Percentiles rank a stretch among this genome's conserved stretches.
phyloP scores from a whole-genome alignment of 495 filamentous ascomycete genomes.

The Filosporella fistucella region DNA sequence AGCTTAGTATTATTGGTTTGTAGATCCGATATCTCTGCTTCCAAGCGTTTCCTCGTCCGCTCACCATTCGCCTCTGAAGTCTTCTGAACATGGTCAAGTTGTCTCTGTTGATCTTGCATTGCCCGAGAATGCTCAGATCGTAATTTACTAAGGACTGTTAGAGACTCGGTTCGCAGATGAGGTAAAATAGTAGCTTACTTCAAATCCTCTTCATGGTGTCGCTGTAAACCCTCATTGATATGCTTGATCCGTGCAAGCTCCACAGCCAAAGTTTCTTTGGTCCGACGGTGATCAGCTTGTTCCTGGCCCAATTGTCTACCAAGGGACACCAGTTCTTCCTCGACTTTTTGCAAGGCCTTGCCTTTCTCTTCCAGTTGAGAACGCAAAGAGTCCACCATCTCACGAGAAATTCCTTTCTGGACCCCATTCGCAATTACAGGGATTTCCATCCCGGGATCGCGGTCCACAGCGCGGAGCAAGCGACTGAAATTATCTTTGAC shows the following conservation, averaged over 20 bases:
- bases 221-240: conserved; percentile 67
- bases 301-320: conserved; percentile 71
- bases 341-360: conserved; percentile 61
- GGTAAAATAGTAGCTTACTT: conserved; percentile 9
- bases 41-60: conserved; percentile 29
- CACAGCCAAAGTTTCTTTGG: conserved; percentile 59
- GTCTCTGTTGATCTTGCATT: conserved; percentile 16
- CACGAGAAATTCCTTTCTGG: conserved; percentile 77
- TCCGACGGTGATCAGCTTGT: conserved; percentile 67
- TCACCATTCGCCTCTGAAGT: conserved; percentile 35
- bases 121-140: conserved; percentile 34
- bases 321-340: conserved; percentile 60
- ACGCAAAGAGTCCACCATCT: conserved; percentile 78
- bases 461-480: conserved; percentile 80
- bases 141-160: conserved; percentile 28
- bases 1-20: conserved; percentile 11
- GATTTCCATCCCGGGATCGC: conserved; percentile 83
- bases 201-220: conserved; percentile 52
- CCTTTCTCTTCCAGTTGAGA: conserved; percentile 71
- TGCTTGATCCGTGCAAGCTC: conserved; percentile 65
- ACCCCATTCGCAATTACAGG: conserved; percentile 72
- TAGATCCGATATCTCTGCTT: conserved; percentile 24
- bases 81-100: conserved; percentile 32
- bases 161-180: not conserved
- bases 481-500: conserved; percentile 93